A percentile compares a stretch with the other conserved stretches of the same genome.
phyloP scores from a whole-genome alignment of 164 flowering plant species.

The Magnolia changhungtana region DNA sequence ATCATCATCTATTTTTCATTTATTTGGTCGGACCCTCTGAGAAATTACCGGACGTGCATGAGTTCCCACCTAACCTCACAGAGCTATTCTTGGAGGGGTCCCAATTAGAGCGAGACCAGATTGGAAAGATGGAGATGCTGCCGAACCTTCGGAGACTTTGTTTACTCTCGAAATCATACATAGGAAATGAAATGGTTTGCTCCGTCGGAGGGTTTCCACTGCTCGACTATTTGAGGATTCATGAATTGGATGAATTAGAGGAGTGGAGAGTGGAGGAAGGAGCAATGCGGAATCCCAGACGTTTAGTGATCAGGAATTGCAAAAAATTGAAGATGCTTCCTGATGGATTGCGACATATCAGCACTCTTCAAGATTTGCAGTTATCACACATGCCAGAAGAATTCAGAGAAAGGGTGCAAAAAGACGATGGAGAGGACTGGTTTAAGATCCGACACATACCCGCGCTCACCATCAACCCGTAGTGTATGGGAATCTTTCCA shows the following conservation, averaged over 20 bases:
- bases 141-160: background rate
- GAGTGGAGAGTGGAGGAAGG: background rate
- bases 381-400: background rate
- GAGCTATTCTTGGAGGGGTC: background rate
- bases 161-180: background rate
- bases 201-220: background rate
- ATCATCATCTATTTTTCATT: background rate
- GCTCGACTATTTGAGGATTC: background rate
- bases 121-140: background rate
- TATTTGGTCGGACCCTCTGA: background rate
- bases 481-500: no score
- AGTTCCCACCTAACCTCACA: background rate
- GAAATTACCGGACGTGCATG: background rate
- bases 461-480: background rate
- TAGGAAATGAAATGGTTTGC: constrained; percentile 12
- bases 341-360: constrained; percentile 25
- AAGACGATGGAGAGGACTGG: background rate
- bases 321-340: constrained; percentile 20
- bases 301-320: constrained; percentile 4
- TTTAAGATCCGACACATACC: background rate
- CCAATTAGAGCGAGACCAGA: background rate
- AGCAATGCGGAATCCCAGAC: background rate
- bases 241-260: background rate
- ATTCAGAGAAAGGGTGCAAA: background rate
- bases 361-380: constrained; percentile 7